Conservation (phyloP, 2,329 filamentous ascomycete species). For the Leptographium lundbergii region DNA sequence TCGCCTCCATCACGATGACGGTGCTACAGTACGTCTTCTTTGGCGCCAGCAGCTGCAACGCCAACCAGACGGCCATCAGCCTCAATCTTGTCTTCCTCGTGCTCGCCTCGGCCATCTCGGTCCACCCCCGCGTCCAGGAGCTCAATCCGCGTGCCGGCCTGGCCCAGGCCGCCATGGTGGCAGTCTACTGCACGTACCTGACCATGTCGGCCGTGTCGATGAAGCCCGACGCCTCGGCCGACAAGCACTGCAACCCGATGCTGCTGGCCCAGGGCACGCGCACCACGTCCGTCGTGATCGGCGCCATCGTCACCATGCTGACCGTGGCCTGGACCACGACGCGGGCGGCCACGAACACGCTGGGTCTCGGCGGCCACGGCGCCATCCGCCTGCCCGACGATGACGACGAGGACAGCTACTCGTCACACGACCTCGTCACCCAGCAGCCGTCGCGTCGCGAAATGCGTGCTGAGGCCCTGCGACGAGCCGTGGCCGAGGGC, state of each 20-base stretch:
- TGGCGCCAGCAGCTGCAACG: slow-evolving; percentile 64
- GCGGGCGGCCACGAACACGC: slow-evolving; percentile 80
- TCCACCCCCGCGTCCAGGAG: slow-evolving; percentile 83
- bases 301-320: slow-evolving; percentile 89
- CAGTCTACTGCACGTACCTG: slow-evolving; percentile 95
- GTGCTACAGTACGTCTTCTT: slow-evolving; percentile 98
- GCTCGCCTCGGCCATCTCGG: slow-evolving; percentile 67
- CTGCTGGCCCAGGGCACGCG: slow-evolving; percentile 75
- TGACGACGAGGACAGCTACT: slow-evolving; percentile 20
- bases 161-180: slow-evolving; percentile 95
- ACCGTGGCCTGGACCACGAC: slow-evolving; percentile 97
- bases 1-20: slow-evolving; percentile 84
- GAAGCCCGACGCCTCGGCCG: slow-evolving; percentile 87
- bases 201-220: slow-evolving; percentile 98
- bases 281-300: slow-evolving; percentile 81
- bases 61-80: slow-evolving; percentile 95
- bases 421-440: slow-evolving; percentile 64
- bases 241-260: slow-evolving; percentile 87
- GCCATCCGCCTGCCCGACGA: slow-evolving; percentile 57
- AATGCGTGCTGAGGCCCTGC: slow-evolving; percentile 85
- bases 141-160: slow-evolving; percentile 87
- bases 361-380: slow-evolving; percentile 54
- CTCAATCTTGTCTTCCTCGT: slow-evolving; percentile 82
- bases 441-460: slow-evolving; percentile 77
- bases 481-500: slow-evolving; percentile 83